These are phyloP conservation scores for Samsoniella hepiali DNA, from an alignment of 2,329 filamentous ascomycete genomes.

Conservation along the genomic window DNA sequence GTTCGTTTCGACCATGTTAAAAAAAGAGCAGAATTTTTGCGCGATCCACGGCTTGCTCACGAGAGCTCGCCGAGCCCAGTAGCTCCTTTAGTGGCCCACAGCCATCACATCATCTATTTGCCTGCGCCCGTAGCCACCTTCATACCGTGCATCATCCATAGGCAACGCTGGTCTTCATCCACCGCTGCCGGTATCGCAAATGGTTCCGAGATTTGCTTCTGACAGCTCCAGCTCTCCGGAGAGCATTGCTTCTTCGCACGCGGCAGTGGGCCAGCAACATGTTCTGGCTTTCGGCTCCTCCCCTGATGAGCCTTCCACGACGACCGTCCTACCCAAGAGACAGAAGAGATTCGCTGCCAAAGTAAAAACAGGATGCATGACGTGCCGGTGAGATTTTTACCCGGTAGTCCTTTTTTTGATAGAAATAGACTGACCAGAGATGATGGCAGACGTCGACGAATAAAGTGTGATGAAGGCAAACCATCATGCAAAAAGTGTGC, in stretches of 20 bases:
- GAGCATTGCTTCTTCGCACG: neutral
- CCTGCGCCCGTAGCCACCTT: neutral
- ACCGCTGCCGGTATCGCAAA: neutral
- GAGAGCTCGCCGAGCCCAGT: too few relatives aligned
- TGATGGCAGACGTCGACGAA: constrained; percentile 3
- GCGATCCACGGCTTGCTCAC: neutral
- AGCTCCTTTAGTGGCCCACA: neutral
- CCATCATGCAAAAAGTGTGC: constrained; percentile 9
- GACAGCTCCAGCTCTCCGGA: constrained; percentile 2
- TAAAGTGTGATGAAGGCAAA: constrained; percentile 16
- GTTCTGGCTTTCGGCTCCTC: neutral
- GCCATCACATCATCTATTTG: neutral
- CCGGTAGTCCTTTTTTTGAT: neutral
- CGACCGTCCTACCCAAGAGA: neutral
- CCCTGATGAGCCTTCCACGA: neutral
- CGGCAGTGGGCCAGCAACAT: neutral
- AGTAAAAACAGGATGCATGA: constrained; percentile 15
- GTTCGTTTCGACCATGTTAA: too few relatives aligned
- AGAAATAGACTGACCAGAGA: neutral
- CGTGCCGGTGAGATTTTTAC: constrained; percentile 4
- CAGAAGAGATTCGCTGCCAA: constrained; percentile 9
- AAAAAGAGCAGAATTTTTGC: neutral
- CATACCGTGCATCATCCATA: neutral
- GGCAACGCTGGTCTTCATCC: neutral
- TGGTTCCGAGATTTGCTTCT: neutral